These are phyloP conservation scores for Theileria parva DNA, from an alignment of 169 alveolate species.

Conservation along the genomic window DNA sequence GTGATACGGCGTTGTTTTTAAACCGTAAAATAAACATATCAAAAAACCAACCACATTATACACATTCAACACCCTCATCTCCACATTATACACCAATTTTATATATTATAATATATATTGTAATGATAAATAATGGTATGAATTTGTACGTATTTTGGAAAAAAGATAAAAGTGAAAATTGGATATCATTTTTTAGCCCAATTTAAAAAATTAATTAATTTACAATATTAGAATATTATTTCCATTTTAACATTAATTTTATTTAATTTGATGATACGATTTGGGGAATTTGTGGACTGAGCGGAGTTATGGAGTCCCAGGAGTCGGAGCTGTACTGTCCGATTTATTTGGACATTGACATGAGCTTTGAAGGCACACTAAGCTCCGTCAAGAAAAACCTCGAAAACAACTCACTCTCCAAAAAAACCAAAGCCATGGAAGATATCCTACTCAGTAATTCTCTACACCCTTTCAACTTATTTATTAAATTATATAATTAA, in stretches of 20 bases:
- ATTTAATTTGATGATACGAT: conserved; percentile 1
- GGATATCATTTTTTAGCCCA: too few species aligned
- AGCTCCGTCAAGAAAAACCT: conserved; percentile 62
- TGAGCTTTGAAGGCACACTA: conserved; percentile 25
- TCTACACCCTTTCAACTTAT: neutral
- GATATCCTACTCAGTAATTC: conserved; percentile 49
- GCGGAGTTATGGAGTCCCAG: conserved; percentile 26
- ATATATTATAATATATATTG: neutral
- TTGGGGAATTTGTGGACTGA: conserved; percentile 10
- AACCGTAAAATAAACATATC: neutral
- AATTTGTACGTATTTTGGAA: too few species aligned
- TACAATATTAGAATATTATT: too few species aligned
- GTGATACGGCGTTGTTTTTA: conserved; percentile 4
- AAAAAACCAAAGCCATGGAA: conserved; percentile 74
- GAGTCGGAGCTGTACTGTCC: conserved; percentile 59
- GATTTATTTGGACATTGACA: conserved; percentile 49
- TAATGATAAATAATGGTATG: neutral
- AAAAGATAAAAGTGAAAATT: too few species aligned
- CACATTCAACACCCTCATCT: neutral
- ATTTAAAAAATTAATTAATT: too few species aligned
- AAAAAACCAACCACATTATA: neutral
- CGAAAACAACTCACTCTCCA: conserved; percentile 63
- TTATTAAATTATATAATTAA: neutral
- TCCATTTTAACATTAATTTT: too few species aligned
- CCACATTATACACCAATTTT: neutral